Evolutionary conservation across 306 rosid genomes (phyloP), one percentile per base, ranked within the genome.

Genomic region (Astragalus membranaceus): DNA sequence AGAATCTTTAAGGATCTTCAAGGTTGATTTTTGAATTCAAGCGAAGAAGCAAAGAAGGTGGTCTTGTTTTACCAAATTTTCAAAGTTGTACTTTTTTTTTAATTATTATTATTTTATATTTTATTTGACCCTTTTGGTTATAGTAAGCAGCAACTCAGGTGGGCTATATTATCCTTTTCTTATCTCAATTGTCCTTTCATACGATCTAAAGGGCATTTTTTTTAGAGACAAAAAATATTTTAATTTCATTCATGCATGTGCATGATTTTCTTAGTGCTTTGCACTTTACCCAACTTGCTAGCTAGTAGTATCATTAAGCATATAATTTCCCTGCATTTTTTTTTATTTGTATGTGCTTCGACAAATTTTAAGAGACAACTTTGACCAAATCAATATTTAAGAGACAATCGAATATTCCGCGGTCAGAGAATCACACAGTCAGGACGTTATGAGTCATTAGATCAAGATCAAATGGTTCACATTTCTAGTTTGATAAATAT

Each of bases 1-100:
- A 84, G 78, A 84, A 86, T 92, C 95, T 89, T 43, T 43, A 6
- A 69, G 72, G 87, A 92, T 87, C 84, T 89, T 79, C 77, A 54
- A 44, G 48, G 67, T 83, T 85, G 82, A 87, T 84, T 85, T 85
- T 87, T 87, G 81, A 80, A 80, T 84, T 84, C 10, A 70, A 39
- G n/a, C n/a, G 70, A 64, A 73, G 2, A 72, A 83, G 80, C 89
- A 83, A 74, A 81, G 89, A 78, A 86, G 75, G 86, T 80, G 82
- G 67, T 79, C 37, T 37, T 73, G n/a, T 47, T 57, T 79, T 73
- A 35, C 48, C 54, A 56, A 57, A 47, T 47, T 69, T 63, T 41
- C 67, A 69, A 49, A 43, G 3, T 78, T 80, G 37, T 46, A 70
- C 26, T 56, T 52, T 72, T 17, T 57, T 48, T 61, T 26, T 1